Evolutionary conservation across 2,329 filamentous ascomycete species (phyloP).

Genomic region (Clonostachys rhizophaga): DNA sequence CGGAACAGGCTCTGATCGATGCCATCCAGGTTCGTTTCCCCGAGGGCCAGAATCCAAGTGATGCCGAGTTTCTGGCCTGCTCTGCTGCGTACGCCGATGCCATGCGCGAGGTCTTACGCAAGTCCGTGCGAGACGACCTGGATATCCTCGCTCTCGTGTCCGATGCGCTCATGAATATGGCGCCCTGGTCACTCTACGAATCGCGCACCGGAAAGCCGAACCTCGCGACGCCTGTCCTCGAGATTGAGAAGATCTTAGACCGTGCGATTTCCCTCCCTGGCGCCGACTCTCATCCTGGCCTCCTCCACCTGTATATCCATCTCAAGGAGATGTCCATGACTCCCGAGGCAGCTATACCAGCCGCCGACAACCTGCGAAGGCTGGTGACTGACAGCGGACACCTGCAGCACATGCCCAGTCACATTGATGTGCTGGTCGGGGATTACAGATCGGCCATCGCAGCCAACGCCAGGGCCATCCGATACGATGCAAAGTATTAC

Average conservation of each 20-base stretch:
- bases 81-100: conserved; percentile 9
- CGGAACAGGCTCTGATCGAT: conserved; percentile 8
- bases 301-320: conserved; percentile 14
- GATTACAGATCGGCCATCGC: conserved; percentile 56
- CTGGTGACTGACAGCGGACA: conserved; percentile 12
- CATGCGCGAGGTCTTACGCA: conserved; percentile 7
- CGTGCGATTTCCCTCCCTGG: conserved; percentile 3
- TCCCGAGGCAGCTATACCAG: conserved; percentile 9
- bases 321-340: conserved; percentile 15
- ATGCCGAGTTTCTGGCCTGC: conserved; percentile 4
- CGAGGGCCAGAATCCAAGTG: not conserved
- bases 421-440: conserved; percentile 13
- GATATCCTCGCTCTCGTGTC: conserved; percentile 9
- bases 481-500: conserved; percentile 62
- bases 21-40: conserved; percentile 8
- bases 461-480: conserved; percentile 60
- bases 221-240: conserved; percentile 5
- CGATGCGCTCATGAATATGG: conserved; percentile 12
- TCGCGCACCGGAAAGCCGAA: conserved; percentile 5
- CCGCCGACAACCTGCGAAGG: conserved; percentile 11
- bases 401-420: conserved; percentile 12
- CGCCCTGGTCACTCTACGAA: conserved; percentile 9
- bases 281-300: conserved; percentile 9
- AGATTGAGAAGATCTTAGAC: conserved; percentile 8
- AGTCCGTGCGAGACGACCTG: conserved; percentile 6